phyloP scores from a whole-genome alignment of 2,329 filamentous ascomycete species.

The Colletotrichum lentis region DNA sequence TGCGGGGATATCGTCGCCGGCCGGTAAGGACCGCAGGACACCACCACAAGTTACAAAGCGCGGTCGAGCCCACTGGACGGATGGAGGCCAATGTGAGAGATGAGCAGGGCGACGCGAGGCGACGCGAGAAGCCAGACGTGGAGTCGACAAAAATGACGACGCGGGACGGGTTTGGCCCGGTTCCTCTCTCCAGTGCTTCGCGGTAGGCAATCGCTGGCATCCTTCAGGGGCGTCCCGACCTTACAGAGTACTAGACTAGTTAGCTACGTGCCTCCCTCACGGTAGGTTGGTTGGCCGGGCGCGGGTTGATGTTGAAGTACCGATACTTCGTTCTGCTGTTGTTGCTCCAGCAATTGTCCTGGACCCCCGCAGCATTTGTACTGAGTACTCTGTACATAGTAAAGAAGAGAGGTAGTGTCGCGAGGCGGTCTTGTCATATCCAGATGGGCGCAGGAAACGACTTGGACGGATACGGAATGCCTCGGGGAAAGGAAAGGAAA shows the following conservation, averaged over 20 bases:
- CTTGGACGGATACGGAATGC: constrained; percentile 19
- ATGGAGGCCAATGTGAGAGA: constrained; percentile 23
- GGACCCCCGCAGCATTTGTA: not conserved
- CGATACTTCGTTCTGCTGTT: not conserved
- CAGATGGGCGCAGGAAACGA: constrained; percentile 5
- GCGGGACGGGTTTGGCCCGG: not conserved
- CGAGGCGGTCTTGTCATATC: not conserved
- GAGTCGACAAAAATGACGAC: not conserved
- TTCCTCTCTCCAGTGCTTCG: not conserved
- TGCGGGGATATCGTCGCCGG: not conserved
- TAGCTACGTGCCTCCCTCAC: not conserved
- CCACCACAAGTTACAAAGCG: constrained; percentile 1
- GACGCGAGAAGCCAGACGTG: constrained; percentile 5
- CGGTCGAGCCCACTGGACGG: constrained; percentile 9
- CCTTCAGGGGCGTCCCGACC: not conserved
- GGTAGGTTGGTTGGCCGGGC: not conserved
- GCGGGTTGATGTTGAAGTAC: not conserved
- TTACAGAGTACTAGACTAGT: no score
- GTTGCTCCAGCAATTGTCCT: not conserved
- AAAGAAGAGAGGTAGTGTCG: not conserved
- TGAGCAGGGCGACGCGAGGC: constrained; percentile 17
- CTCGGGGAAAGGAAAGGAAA: no score
- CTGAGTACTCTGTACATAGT: no score
- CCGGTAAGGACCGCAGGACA: no score
- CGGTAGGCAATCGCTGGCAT: not conserved